These are phyloP conservation scores for Gynandropsis gynandra DNA, from an alignment of 345 rosid species.

Conservation along the genomic window DNA sequence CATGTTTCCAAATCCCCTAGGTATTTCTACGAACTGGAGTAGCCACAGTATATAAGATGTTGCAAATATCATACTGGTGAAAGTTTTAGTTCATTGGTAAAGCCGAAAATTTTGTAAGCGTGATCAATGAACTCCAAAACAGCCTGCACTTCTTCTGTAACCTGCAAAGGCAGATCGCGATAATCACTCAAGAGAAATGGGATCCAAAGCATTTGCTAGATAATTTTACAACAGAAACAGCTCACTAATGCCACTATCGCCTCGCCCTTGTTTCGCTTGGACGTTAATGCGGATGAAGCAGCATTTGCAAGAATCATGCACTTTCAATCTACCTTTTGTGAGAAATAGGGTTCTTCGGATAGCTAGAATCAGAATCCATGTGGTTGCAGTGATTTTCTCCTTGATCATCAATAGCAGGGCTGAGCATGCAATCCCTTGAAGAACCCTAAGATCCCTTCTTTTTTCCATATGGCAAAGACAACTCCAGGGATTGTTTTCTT, in stretches of 20 bases:
- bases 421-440: slow-evolving; percentile 86
- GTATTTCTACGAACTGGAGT: slow-evolving; percentile 26
- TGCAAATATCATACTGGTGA: slow-evolving; percentile 54
- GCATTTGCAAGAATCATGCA: slow-evolving; percentile 9
- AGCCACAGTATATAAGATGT: no score
- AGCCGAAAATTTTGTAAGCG: slow-evolving; percentile 50
- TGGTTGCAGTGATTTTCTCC: slow-evolving; percentile 72
- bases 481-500: no score
- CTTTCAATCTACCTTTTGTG: slow-evolving; percentile 38
- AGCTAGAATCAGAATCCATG: slow-evolving; percentile 76
- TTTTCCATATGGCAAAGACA: no score
- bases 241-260: no score
- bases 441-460: slow-evolving; percentile 60
- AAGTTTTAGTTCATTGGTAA: slow-evolving; percentile 75
- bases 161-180: slow-evolving; percentile 32
- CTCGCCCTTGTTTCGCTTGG: slow-evolving; percentile 8
- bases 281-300: slow-evolving; percentile 10
- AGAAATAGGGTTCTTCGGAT: slow-evolving; percentile 42
- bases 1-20: slow-evolving; percentile 65
- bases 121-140: slow-evolving; percentile 64
- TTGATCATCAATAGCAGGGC: slow-evolving; percentile 88
- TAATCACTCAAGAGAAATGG: slow-evolving; percentile 5
- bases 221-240: no score
- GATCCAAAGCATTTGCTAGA: background rate
- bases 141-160: slow-evolving; percentile 61